Evolutionary conservation across 345 rosid genomes (phyloP), one percentile per base, ranked within the genome.

Genomic region (Psidium guajava): DNA sequence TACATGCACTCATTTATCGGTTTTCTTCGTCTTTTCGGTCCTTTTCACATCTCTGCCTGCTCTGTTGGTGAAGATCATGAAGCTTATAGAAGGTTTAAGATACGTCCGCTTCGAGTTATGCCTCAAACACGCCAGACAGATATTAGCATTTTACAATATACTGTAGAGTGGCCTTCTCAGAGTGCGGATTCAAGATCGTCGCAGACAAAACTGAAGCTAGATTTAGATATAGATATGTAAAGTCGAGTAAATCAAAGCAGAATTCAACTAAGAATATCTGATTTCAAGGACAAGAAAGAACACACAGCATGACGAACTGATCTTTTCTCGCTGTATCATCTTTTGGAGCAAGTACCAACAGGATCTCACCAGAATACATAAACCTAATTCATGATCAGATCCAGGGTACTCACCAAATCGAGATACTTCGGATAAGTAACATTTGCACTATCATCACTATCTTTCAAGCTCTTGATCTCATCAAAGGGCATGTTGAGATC

Each of bases 301-400:
- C 77, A 64, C 36, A 18, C 77, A 69, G 77, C 77, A 32, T 69
- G 77, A 40, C 47, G 3, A 69, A 32, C 36, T 42, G 25, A 16
- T 8, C 77, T 81, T 22, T 47, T 44, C 77, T 69, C 20, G 6
- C 47, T 9, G 64, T 55, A n/a, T 5, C 74, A 42, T 88, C 87
- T 54, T 83, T 89, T 82, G 88, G 86, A 77, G 82, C 92, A 88
- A 91, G 92, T 91, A 91, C 93, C 89, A 83, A 83, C 91, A 85
- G 81, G 88, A 89, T 91, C 93, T 89, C 92, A 88, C 91, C 84
- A 61, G 90, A 89, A 90, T 86, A 87, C 82, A 80, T 47, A 32
- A 28, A 73, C 52, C 49, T 20, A 85, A 88, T 89, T 90, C 91
- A 90, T 87, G 81, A 87, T 90, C 87, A 90, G 90, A 89, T 87